phyloP scores from a whole-genome alignment of 805 yeast species.

The Sugiyamaella americana region DNA sequence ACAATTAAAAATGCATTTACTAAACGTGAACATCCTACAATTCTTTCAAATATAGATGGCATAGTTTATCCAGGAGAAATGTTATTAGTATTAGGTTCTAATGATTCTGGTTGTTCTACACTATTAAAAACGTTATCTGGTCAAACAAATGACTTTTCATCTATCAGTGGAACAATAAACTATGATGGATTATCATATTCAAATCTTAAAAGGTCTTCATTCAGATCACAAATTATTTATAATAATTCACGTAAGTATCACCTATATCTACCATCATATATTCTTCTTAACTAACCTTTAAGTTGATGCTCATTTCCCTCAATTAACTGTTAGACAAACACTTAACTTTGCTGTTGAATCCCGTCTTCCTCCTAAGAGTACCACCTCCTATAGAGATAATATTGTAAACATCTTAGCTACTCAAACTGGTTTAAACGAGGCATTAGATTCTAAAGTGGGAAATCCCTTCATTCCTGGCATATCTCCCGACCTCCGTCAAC shows the following conservation, averaged over 20 bases:
- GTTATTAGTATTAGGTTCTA: constrained; percentile 63
- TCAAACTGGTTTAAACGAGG: constrained; percentile 53
- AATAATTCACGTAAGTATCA: constrained; percentile 24
- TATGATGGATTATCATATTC: constrained; percentile 59
- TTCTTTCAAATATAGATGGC: constrained; percentile 18
- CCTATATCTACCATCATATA: not conserved
- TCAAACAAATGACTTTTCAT: constrained; percentile 41
- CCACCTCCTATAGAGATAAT: constrained; percentile 42
- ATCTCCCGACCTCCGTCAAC: constrained; percentile 79
- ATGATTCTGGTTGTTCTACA: constrained; percentile 78
- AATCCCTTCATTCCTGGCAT: constrained; percentile 61
- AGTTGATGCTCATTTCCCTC: constrained; percentile 70
- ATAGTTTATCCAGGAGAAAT: constrained; percentile 58
- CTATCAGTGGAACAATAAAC: constrained; percentile 47
- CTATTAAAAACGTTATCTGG: constrained; percentile 60
- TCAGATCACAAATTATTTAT: constrained; percentile 40
- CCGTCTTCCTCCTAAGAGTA: constrained; percentile 56
- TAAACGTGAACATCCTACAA: not conserved
- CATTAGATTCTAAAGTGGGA: constrained; percentile 54
- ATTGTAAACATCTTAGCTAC: constrained; percentile 45
- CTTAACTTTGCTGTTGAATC: constrained; percentile 62
- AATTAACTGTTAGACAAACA: constrained; percentile 68
- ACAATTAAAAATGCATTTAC: not conserved
- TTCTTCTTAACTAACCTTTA: constrained; percentile 34
- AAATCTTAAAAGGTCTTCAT: constrained; percentile 53